Percentiles rank a stretch among this genome's conserved stretches.
Evolutionary conservation across 2,329 filamentous ascomycete species (phyloP).

Genomic region (Hysterium pulicare): DNA sequence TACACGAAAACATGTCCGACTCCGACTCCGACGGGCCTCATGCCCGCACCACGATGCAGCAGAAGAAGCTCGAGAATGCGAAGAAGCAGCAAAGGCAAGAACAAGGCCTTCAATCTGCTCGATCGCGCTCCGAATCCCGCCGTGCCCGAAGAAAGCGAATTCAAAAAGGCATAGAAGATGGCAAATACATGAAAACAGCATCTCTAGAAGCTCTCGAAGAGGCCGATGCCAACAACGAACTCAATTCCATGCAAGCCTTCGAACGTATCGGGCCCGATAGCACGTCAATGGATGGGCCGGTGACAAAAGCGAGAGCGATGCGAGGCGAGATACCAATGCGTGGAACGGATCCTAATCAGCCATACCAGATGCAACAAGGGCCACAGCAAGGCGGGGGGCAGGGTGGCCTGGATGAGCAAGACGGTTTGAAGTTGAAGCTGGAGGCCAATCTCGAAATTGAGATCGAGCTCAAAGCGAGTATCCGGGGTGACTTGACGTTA

Average conservation of each 20-base stretch:
- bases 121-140: conserved; percentile 47
- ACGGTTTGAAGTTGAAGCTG: conserved; percentile 68
- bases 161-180: conserved; percentile 42
- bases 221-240: conserved; percentile 49
- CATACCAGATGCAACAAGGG: conserved; percentile 37
- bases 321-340: conserved; percentile 55
- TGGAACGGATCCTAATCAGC: conserved; percentile 50
- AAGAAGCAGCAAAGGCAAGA: conserved; percentile 39
- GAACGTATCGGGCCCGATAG: conserved; percentile 55
- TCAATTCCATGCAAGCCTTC: conserved; percentile 49
- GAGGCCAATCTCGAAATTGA: conserved; percentile 80
- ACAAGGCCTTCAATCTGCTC: conserved; percentile 38
- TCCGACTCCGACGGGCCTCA: conserved; percentile 33
- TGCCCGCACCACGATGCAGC: conserved; percentile 44
- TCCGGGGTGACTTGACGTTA: conserved; percentile 78
- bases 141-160: conserved; percentile 47
- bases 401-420: conserved; percentile 50
- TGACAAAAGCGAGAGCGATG: conserved; percentile 52
- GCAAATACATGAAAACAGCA: conserved; percentile 52
- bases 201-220: conserved; percentile 50
- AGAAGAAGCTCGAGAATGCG: conserved; percentile 44
- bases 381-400: conserved; percentile 44
- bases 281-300: conserved; percentile 56
- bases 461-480: conserved; percentile 80
- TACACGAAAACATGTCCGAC: conserved; percentile 27